Evolutionary conservation across 805 yeast species (phyloP).

Genomic region (Peterozyma toletana): DNA sequence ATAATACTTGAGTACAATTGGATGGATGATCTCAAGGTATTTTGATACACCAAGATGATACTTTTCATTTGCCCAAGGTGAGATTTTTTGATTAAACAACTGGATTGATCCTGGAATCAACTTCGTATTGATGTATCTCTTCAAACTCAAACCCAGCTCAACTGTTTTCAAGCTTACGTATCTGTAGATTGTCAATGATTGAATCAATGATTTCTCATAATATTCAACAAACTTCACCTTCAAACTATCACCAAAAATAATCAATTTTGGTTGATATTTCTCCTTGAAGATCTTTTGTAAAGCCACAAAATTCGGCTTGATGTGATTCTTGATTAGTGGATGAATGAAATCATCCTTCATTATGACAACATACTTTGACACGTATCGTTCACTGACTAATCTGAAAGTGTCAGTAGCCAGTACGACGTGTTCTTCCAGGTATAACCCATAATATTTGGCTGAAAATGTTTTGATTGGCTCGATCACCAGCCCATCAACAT

Average conservation of each 20-base stretch:
- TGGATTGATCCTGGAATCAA: neutral
- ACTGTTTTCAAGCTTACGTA: neutral
- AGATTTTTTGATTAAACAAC: neutral
- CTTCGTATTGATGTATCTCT: too few relatives aligned
- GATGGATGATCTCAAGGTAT: neutral
- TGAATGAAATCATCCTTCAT: conserved; percentile 1
- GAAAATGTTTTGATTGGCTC: neutral
- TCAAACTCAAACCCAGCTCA: neutral
- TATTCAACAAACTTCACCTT: neutral
- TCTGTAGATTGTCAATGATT: neutral
- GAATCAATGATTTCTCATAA: neutral
- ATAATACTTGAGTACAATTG: neutral
- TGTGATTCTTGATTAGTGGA: neutral
- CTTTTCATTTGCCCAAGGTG: neutral
- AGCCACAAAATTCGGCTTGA: neutral
- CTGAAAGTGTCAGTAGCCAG: neutral
- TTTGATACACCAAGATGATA: neutral
- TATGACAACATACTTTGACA: neutral
- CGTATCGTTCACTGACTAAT: neutral
- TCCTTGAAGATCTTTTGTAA: neutral
- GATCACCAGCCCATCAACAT: neutral
- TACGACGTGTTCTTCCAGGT: conserved; percentile 1
- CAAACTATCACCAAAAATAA: neutral
- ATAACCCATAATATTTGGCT: neutral
- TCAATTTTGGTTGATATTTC: neutral